phyloP scores from a whole-genome alignment of 139 green algal genomes.

The Chlamydomonas schloesseri region DNA sequence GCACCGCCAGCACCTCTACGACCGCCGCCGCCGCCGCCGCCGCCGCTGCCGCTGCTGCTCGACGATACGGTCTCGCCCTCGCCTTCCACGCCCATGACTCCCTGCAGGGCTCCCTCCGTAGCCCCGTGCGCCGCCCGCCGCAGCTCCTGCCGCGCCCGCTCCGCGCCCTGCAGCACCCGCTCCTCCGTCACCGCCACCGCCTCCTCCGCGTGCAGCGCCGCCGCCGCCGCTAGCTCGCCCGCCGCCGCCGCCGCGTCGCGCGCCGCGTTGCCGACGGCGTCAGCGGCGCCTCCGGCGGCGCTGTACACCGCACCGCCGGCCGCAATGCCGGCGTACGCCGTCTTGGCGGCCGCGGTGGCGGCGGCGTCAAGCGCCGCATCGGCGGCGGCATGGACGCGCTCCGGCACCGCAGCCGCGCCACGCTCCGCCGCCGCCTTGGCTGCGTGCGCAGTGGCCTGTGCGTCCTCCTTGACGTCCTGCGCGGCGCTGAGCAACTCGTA shows the following conservation, averaged over 20 bases:
- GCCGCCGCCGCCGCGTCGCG: neutral
- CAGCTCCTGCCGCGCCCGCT: neutral
- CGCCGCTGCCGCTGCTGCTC: neutral
- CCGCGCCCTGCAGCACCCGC: neutral
- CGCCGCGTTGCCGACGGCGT: neutral
- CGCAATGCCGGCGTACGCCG: neutral
- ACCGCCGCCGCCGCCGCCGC: no score
- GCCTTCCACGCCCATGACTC: neutral
- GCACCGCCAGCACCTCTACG: no score
- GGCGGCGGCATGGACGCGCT: neutral
- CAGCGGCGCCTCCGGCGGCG: neutral
- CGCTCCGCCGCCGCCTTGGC: neutral
- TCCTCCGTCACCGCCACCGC: neutral
- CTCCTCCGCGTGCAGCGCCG: neutral
- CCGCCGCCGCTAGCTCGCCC: neutral
- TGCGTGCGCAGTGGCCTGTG: neutral
- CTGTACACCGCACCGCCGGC: neutral
- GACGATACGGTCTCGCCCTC: neutral
- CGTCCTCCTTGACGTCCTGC: neutral
- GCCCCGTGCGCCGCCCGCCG: neutral
- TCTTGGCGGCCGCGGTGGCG: conserved; percentile 2
- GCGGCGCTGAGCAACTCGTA: no score
- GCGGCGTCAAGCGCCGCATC: neutral
- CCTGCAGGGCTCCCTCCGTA: neutral
- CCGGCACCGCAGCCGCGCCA: neutral